A percentile compares a stretch with the other conserved stretches of the same genome.
Conservation (phyloP, 495 filamentous ascomycete species). For the Stereocaulon alpinum region DNA sequence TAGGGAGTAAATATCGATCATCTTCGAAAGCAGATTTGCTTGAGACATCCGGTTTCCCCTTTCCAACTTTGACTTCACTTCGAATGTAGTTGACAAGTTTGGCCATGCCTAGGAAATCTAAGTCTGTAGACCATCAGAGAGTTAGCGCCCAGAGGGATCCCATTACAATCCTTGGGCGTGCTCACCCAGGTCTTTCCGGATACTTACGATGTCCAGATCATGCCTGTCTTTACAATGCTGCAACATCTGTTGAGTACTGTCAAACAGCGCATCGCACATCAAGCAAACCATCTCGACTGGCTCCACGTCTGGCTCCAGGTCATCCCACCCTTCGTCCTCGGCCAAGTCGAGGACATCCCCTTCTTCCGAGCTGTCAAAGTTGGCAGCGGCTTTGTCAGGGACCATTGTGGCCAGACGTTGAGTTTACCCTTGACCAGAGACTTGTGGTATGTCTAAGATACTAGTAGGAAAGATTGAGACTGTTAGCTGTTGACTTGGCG, state of each 20-base stretch:
- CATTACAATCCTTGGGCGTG: slow-evolving; percentile 11
- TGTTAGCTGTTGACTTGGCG: neutral
- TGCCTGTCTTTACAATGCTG: slow-evolving; percentile 60
- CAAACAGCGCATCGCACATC: slow-evolving; percentile 56
- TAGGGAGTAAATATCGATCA: slow-evolving; percentile 69
- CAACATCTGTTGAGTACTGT: slow-evolving; percentile 56
- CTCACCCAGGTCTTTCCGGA: slow-evolving; percentile 53
- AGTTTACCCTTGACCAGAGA: no score
- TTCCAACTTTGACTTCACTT: slow-evolving; percentile 40
- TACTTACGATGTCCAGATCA: slow-evolving; percentile 60
- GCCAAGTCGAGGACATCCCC: slow-evolving; percentile 33
- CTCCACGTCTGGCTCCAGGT: slow-evolving; percentile 61
- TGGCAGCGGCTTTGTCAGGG: neutral
- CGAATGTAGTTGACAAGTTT: slow-evolving; percentile 82
- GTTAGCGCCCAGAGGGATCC: neutral
- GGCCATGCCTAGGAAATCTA: slow-evolving; percentile 76
- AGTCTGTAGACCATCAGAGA: slow-evolving; percentile 29
- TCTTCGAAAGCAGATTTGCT: slow-evolving; percentile 51
- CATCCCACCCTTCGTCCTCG: slow-evolving; percentile 69
- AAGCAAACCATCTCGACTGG: slow-evolving; percentile 57
- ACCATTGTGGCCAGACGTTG: slow-evolving; percentile 9
- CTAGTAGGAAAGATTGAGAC: no score
- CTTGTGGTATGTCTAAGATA: no score
- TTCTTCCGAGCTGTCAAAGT: slow-evolving; percentile 39
- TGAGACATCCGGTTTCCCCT: slow-evolving; percentile 43